Base-by-base conservation (phyloP, 2,329 filamentous ascomycete species). In the Xylariales sp. region DNA sequence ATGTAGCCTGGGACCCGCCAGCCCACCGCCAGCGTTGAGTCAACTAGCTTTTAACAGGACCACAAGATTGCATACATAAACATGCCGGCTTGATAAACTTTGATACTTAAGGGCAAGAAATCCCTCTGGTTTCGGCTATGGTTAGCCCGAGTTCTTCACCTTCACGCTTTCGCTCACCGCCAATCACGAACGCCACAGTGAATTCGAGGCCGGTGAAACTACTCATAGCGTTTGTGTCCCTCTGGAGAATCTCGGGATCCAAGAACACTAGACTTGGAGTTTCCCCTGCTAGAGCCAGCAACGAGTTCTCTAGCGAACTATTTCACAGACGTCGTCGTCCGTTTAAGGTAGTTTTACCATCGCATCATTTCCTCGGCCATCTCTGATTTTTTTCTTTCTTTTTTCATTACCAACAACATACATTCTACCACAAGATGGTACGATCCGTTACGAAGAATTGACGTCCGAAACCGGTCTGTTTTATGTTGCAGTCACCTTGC, bases 381-480 rank as follows among this genome's bases (percentile, higher is more conserved):
- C 54, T 60, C 9, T 41, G 14, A 28, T 52, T 36, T 30, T 9
- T 41, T 56, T 53, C 14, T 28, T 48, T 41, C 46, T 36, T 30
- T 9, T 41, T 56, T 53, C 18, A 41, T 52, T 41, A 5, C 23
- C 32, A 55, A 50, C 36, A 41, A 14, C 41, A 36, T 56, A 49
- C 32, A 56, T 59, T 16, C 8, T 48, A 28, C 46, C 50, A 60
- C 8, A 52, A 48, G 36, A 56, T 39, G 30, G 46, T 10, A 55
- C 61, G n/a, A n/a, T 49, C 30, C 50, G 45, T 55, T 43, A 54
- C 48, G 57, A 34, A 57, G 28, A 41, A 16, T 53, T 52, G 32
- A 39, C 58, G 48, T 70, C 68, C 68, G 68, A 70, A 28, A 68
- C 54, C 68, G 68, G 68, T 62, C 62, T 60, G 43, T 56, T 32